Base-by-base conservation (phyloP, 2,329 filamentous ascomycete genomes). In the Trichoderma citrinoviride region DNA sequence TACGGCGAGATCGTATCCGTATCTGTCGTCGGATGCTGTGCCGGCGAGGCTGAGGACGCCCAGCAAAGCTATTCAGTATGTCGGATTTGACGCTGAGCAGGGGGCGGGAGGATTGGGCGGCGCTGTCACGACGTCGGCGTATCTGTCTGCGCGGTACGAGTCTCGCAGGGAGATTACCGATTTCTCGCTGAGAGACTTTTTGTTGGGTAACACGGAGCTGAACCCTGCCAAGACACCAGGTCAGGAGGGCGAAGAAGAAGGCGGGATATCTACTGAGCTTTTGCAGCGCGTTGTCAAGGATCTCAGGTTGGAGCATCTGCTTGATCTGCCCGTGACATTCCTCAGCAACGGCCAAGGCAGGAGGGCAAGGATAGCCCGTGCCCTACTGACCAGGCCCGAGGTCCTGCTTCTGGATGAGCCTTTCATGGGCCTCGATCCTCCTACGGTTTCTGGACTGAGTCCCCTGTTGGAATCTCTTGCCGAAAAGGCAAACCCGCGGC, bases 391-490 rank as follows among this genome's bases (percentile, higher is more conserved):
- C 7, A 84, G 84, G 60, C 95, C 95, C 0, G 90, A 96, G 75
- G 83, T 97, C 12, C 74, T 99, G 67, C 81, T 98, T 60, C 81
- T 97, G 2, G 95, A 99, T 77, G 94, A 97, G 71, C 94, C 95
- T 1, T 97, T 97, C 73, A 96, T 97, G 91, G 94, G 95, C 0
- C 81, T 99, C 17, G 95, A 98, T 76, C 95, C 94, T 15, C 89
- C 88, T 6, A 96, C 93, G 0, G 85, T 91, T 14, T 82, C 84
- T 14, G 85, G 85, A 1, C 79, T 98, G 69, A 94, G 90, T 46
- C 82, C 83, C 0, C 80, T 98, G 53, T 79, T 97, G 23, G 79
- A 86, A 68, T 82, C 82, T 0, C 78, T 97, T 64, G 90, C 92
- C 0, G 82, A 85, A 65, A 83, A 82, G 55, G 85, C 85, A 15